These are phyloP conservation scores for Claviceps lovelessii DNA, from an alignment of 2,329 filamentous ascomycete species.

Conservation along the genomic window DNA sequence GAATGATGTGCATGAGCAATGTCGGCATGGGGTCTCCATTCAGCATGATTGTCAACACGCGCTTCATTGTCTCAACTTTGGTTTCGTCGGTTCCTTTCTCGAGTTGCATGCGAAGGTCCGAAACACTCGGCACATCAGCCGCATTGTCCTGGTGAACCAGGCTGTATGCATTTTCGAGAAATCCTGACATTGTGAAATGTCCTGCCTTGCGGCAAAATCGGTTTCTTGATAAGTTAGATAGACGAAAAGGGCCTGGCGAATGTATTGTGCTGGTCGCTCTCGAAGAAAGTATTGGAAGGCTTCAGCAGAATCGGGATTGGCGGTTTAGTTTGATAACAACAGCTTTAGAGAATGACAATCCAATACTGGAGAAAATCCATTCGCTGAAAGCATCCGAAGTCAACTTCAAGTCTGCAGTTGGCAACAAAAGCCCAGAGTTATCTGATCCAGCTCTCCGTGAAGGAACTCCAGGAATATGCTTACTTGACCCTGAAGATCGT, in stretches of 20 bases:
- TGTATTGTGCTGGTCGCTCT: background rate
- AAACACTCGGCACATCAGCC: conserved; percentile 76
- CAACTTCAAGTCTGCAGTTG: conserved; percentile 14
- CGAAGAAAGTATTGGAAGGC: background rate
- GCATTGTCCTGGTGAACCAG: conserved; percentile 96
- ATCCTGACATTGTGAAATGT: conserved; percentile 66
- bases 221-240: background rate
- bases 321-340: too few species aligned
- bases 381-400: background rate
- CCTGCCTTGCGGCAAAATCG: background rate
- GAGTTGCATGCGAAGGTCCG: conserved; percentile 82
- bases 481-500: background rate
- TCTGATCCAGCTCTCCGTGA: conserved; percentile 8
- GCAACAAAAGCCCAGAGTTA: conserved; percentile 16
- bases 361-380: background rate
- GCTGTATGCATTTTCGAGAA: conserved; percentile 90
- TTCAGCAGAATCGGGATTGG: background rate
- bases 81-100: conserved; percentile 88
- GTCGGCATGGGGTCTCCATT: conserved; percentile 94
- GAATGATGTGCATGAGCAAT: conserved; percentile 98
- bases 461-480: conserved; percentile 8
- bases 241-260: background rate
- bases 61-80: conserved; percentile 93
- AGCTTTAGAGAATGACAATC: background rate
- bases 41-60: conserved; percentile 90